Base-by-base conservation (phyloP, 2,329 filamentous ascomycete genomes). In the Colletotrichum aenigma region DNA sequence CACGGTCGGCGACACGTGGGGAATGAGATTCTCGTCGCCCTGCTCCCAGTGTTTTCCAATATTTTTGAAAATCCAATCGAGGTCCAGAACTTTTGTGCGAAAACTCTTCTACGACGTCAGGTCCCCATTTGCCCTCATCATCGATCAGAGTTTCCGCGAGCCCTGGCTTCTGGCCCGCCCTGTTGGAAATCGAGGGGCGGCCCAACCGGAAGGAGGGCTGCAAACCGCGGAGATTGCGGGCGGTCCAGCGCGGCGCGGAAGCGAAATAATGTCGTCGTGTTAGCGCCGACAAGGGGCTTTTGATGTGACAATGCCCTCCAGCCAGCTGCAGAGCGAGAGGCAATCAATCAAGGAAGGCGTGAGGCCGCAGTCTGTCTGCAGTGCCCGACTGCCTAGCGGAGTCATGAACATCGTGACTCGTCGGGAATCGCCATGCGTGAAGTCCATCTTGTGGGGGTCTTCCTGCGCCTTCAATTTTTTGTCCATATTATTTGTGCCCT, bases 201-300 rank as follows among this genome's bases (percentile, higher is more conserved):
- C 62, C 62, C 61, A 72, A 52, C 68, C 36, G 71, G 60, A 66
- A 60, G 60, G 36, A 24, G 36, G 52, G 55, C n/a, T 62, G 38
- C 69, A 64, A 24, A 73, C 36, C 43, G 64, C 70, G 73, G 73
- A 75, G 73, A 75, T 75, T 75, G 70, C 61, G 70, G 58, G 70
- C 56, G 64, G 62, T 34, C 56, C 64, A 75, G 62, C 56, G 64
- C 64, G 30, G 70, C 32, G 56, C 62, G 70, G 70, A 75, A 75
- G 73, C 73, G 73, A 75, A 48, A 75, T 75, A 73, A 73, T 70
- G 34, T 64, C 62, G 38, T 24, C 21, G 32, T 58, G 10, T 52
- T 65, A 65, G 73, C 70, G 69, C 21, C 43, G 70, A 56, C 64
- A 43, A 71, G 69, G 73, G 73, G 38, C 69, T 15, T 21, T 15